These are phyloP conservation scores for Petunia secreta DNA, from an alignment of 257 asterid genomes.

Conservation along the genomic window DNA sequence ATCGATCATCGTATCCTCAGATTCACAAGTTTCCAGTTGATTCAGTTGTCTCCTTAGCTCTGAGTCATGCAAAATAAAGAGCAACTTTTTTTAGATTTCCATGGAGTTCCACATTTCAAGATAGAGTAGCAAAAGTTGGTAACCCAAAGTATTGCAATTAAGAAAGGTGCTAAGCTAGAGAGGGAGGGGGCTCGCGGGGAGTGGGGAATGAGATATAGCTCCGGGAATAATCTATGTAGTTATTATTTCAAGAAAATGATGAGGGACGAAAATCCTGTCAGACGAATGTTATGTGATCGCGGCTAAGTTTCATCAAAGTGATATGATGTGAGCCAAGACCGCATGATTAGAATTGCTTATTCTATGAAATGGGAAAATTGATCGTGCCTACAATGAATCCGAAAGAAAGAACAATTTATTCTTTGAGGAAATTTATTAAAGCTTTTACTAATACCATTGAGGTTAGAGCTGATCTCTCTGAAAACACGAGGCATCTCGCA, in stretches of 20 bases:
- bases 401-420: neutral
- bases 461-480: constrained; percentile 84
- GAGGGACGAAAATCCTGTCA: constrained; percentile 4
- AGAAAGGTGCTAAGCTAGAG: neutral
- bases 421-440: neutral
- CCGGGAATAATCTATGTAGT: neutral
- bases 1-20: constrained; percentile 49
- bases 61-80: constrained; percentile 31
- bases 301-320: neutral
- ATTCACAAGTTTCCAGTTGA: constrained; percentile 60
- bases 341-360: neutral
- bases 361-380: neutral
- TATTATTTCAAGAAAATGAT: neutral
- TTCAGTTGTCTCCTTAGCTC: constrained; percentile 80
- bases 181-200: neutral
- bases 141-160: neutral
- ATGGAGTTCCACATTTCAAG: constrained; percentile 16
- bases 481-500: constrained; percentile 66
- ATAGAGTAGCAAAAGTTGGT: neutral
- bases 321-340: neutral
- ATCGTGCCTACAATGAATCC: neutral
- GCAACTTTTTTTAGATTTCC: neutral
- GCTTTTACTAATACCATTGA: constrained; percentile 58
- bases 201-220: neutral
- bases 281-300: neutral